Conservation (phyloP, 2,329 filamentous ascomycete genomes). For the Claviceps citrina region DNA sequence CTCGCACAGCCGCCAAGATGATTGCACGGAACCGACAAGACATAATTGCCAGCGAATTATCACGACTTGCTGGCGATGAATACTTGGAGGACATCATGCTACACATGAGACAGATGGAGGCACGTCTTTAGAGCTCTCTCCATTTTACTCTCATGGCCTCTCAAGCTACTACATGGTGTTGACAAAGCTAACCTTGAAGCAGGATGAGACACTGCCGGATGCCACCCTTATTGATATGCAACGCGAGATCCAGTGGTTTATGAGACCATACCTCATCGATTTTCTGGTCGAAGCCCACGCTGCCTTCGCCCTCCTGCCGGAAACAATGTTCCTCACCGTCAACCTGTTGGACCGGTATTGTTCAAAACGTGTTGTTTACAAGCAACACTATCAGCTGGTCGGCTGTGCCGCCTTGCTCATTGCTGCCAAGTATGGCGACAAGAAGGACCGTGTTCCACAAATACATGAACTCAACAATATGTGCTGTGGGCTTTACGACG, state of each 20-base stretch:
- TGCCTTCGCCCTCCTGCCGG: slow-evolving; percentile 82
- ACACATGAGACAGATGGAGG: slow-evolving; percentile 94
- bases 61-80: slow-evolving; percentile 68
- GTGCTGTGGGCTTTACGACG: slow-evolving; percentile 96
- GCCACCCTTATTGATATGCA: slow-evolving; percentile 98
- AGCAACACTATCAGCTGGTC: slow-evolving; percentile 95
- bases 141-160: neutral
- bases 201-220: slow-evolving; percentile 79
- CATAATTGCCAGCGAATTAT: slow-evolving; percentile 77
- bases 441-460: slow-evolving; percentile 95
- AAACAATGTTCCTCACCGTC: slow-evolving; percentile 89
- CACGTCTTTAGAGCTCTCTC: slow-evolving; percentile 18
- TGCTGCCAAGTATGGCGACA: slow-evolving; percentile 95
- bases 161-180: neutral
- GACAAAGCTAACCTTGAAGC: slow-evolving; percentile 12
- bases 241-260: slow-evolving; percentile 98
- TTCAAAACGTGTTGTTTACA: slow-evolving; percentile 94
- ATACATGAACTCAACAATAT: slow-evolving; percentile 96
- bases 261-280: slow-evolving; percentile 94
- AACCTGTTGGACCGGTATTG: slow-evolving; percentile 97
- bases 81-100: slow-evolving; percentile 88
- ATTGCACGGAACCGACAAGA: slow-evolving; percentile 73
- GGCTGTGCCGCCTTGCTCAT: slow-evolving; percentile 92
- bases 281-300: slow-evolving; percentile 95
- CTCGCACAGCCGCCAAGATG: slow-evolving; percentile 62